phyloP scores from a whole-genome alignment of 2,329 filamentous ascomycete genomes.

The Fusarium incarnatum region DNA sequence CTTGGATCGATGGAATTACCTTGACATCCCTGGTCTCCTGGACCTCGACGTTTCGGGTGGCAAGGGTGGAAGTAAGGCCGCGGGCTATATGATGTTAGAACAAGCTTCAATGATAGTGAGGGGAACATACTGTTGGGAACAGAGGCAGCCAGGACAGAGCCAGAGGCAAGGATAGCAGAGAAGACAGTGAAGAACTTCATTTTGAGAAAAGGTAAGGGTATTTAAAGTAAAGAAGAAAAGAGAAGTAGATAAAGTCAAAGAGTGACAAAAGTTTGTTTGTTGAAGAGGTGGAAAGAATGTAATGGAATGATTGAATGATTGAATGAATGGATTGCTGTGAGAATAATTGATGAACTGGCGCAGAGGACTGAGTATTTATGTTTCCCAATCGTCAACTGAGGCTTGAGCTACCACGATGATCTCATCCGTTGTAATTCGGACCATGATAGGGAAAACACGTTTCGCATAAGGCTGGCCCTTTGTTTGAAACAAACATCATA shows the following conservation, averaged over 20 bases:
- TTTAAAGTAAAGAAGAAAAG: not conserved
- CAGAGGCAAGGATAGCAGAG: not conserved
- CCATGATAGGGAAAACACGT: not conserved
- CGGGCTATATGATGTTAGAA: not conserved
- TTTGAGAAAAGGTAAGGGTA: not conserved
- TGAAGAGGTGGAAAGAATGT: not conserved
- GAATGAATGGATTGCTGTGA: not conserved
- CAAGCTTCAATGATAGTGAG: not conserved
- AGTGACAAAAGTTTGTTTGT: not conserved
- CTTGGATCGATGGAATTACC: not conserved
- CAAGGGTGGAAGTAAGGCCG: not conserved
- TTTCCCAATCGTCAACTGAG: not conserved
- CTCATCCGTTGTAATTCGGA: not conserved
- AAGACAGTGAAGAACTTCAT: conserved; percentile 4
- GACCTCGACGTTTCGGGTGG: not conserved
- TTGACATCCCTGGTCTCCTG: not conserved
- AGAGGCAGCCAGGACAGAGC: not conserved
- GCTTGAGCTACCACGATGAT: not conserved
- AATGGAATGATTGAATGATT: not conserved
- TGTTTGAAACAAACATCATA: conserved; percentile 1
- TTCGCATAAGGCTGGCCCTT: not conserved
- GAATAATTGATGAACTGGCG: not conserved
- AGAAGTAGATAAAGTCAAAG: not conserved
- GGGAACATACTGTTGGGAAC: not conserved
- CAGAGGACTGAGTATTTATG: not conserved